Evolutionary conservation across 148 eudicot genomes (phyloP), one percentile per base, ranked within the genome.

Genomic region (Talinum fruticosum): DNA sequence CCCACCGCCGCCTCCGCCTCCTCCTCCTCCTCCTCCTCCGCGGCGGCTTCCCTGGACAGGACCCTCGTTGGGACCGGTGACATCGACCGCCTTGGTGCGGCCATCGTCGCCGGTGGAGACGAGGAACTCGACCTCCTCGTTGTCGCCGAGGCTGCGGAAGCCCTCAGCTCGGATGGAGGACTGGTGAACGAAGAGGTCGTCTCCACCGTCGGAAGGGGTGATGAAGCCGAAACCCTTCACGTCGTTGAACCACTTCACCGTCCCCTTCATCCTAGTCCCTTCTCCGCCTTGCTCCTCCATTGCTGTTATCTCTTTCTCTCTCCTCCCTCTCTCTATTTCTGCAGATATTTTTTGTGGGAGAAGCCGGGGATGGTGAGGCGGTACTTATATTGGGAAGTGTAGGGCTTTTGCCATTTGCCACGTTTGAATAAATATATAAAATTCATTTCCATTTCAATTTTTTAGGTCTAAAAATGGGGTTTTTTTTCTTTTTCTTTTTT

Each of bases 151-250:
- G 78, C 82, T 79, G 15, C 91, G 88, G 75, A 86, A 88, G 5
- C 91, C 91, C 37, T 88, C 89, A 29, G 91, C 19, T 8, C 88
- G 81, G 77, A 88, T 86, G 33, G 89, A 87, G 29, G 85, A 83
- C 73, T 88, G 91, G 79, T 88, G 91, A 59, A 88, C 91, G 78
- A 88, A 88, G 16, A 88, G 88, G 75, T 88, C 91, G 0, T 85
- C 91, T 44, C 88, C 70, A n/a, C 89, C 91, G 35, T 88, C 84
- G 53, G 78, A 47, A 0, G 91, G 91, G 16, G 91, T 87, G 37
- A 88, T 88, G 83, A 88, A 88, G 0, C 91, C 91, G 13, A 85
- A 88, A 0, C 91, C 91, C 80, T 88, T 88, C 28, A 75, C 75
- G 73, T 84, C 89, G 66, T 83, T 88, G 76, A 88, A 88, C 91